Conservation (phyloP, 2,329 filamentous ascomycete species). For the Exophiala spinifera region DNA sequence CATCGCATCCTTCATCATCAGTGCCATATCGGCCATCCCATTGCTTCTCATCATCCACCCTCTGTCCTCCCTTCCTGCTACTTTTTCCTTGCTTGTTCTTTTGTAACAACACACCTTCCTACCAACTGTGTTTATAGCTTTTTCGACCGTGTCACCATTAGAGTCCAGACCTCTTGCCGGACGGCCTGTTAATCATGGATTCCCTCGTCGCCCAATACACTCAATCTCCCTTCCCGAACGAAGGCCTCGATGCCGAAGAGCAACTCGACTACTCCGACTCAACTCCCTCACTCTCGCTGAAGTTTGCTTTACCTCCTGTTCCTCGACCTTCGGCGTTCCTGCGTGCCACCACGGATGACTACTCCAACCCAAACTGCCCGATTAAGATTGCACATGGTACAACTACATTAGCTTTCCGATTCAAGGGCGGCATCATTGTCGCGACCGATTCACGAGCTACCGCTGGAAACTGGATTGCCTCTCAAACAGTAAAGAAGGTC, state of each 20-base stretch:
- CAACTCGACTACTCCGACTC: slow-evolving; percentile 70
- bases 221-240: slow-evolving; percentile 69
- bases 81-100: background rate
- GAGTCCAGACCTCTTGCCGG: background rate
- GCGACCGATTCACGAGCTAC: slow-evolving; percentile 96
- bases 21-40: background rate
- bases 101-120: background rate
- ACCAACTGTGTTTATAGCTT: background rate
- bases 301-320: slow-evolving; percentile 92
- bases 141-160: background rate
- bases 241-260: slow-evolving; percentile 69
- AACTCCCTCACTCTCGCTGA: slow-evolving; percentile 75
- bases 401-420: slow-evolving; percentile 95
- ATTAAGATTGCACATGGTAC: slow-evolving; percentile 99
- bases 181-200: slow-evolving; percentile 63
- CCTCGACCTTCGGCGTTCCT: slow-evolving; percentile 85
- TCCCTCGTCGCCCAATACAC: slow-evolving; percentile 89
- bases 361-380: slow-evolving; percentile 91
- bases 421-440: slow-evolving; percentile 97
- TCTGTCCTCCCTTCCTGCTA: background rate
- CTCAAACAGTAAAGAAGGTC: slow-evolving; percentile 99
- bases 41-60: background rate
- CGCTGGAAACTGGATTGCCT: slow-evolving; percentile 98
- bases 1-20: background rate
- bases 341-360: slow-evolving; percentile 93